Conservation (phyloP, 2,329 filamentous ascomycete genomes). For the Cyphellophora attinorum region DNA sequence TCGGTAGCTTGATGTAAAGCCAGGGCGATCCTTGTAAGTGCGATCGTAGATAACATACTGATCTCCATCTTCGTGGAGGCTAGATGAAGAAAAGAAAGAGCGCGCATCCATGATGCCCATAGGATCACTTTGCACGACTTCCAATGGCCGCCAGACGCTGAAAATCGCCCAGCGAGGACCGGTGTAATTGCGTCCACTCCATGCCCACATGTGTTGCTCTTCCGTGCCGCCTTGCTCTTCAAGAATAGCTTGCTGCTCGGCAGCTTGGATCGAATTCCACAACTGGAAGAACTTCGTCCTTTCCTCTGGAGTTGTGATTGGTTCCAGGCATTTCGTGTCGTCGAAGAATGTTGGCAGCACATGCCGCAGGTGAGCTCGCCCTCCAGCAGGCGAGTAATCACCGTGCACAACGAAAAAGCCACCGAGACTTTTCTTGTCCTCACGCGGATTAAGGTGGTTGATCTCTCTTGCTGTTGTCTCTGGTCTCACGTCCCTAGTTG, state of each 20-base stretch:
- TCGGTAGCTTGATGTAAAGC: conserved; percentile 4
- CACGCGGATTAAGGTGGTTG: conserved; percentile 2
- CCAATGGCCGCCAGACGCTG: conserved; percentile 20
- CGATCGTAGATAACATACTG: conserved; percentile 2
- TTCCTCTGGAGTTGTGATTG: conserved; percentile 5
- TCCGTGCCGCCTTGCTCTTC: conserved; percentile 4
- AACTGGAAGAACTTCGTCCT: conserved; percentile 3
- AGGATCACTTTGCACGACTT: conserved; percentile 16
- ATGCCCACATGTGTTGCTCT: conserved; percentile 5
- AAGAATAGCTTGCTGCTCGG: conserved; percentile 5
- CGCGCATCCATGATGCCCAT: conserved; percentile 13
- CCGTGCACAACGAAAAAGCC: conserved; percentile 8
- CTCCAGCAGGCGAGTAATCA: conserved; percentile 6
- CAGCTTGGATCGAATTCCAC: conserved; percentile 3
- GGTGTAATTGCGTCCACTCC: conserved; percentile 7
- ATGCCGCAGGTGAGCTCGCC: conserved; percentile 3
- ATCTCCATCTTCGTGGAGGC: not conserved
- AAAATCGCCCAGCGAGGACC: conserved; percentile 10
- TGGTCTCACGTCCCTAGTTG: conserved; percentile 3
- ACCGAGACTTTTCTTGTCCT: not conserved
- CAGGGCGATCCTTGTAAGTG: conserved; percentile 3
- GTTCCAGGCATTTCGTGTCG: conserved; percentile 1
- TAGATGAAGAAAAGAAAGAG: conserved; percentile 4
- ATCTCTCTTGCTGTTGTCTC: not conserved
- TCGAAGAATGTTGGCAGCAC: conserved; percentile 7